Conservation (phyloP, 768 basidiomycete genomes). For the Tephrocybe sp. region DNA sequence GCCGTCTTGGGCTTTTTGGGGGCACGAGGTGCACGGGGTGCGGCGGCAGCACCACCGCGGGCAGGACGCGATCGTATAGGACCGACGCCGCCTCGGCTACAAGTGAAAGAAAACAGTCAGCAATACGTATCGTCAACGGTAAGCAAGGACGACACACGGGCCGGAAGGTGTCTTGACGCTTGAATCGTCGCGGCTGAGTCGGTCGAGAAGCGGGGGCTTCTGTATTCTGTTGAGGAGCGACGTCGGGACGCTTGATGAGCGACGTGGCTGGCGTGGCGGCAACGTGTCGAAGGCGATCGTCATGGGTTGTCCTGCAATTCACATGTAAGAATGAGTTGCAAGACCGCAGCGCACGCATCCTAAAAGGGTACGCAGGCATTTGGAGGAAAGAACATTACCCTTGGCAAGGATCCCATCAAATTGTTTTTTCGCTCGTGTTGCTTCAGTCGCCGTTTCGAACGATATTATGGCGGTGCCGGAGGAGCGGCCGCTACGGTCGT, state of each 20-base stretch:
- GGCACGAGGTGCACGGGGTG: constrained; percentile 27
- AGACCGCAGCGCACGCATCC: not conserved
- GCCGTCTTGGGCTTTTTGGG: constrained; percentile 67
- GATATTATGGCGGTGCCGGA: constrained; percentile 78
- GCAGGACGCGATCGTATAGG: constrained; percentile 47
- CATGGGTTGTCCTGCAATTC: constrained; percentile 70
- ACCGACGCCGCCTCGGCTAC: constrained; percentile 39
- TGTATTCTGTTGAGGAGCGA: constrained; percentile 76
- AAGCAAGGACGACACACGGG: constrained; percentile 32
- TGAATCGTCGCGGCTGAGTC: constrained; percentile 52
- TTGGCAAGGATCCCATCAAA: constrained; percentile 88
- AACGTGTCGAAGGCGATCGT: constrained; percentile 59
- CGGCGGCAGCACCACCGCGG: constrained; percentile 23
- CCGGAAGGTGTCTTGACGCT: constrained; percentile 31
- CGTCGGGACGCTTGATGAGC: constrained; percentile 53
- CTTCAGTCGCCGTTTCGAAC: constrained; percentile 78
- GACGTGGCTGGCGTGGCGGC: constrained; percentile 46
- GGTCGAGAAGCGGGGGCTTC: constrained; percentile 69
- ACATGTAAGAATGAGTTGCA: constrained; percentile 4
- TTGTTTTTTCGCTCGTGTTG: constrained; percentile 79
- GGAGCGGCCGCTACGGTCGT: constrained; percentile 94
- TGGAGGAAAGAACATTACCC: constrained; percentile 46
- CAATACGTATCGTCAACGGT: too few species aligned
- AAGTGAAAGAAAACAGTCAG: not conserved
- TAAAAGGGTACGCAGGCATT: not conserved